Percentiles rank a stretch among this genome's conserved stretches.
phyloP scores from a whole-genome alignment of 306 rosid species.

The Cucurbita pepo region DNA sequence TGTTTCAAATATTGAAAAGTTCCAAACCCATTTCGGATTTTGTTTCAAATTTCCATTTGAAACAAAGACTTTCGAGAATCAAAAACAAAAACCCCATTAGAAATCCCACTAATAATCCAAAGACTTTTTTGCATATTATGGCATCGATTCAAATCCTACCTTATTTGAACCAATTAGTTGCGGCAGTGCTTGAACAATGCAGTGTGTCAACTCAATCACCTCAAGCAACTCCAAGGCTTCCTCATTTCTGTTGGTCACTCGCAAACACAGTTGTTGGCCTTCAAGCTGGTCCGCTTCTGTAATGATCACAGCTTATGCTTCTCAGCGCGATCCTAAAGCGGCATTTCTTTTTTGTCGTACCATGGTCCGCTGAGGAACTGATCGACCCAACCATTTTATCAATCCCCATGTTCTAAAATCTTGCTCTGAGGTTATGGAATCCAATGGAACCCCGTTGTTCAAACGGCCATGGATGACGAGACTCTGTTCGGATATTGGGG shows the following conservation, averaged over 20 bases:
- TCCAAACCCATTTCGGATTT: neutral
- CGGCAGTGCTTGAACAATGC: slow-evolving; percentile 28
- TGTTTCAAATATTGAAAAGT: neutral
- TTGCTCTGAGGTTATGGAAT: too few species aligned
- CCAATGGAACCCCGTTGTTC: too few species aligned
- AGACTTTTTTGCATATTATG: neutral
- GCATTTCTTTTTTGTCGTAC: slow-evolving; percentile 24
- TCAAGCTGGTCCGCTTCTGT: slow-evolving; percentile 60
- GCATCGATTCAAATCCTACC: neutral
- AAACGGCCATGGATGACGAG: too few species aligned
- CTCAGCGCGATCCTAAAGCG: slow-evolving; percentile 19
- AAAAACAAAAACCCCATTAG: too few species aligned
- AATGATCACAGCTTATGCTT: slow-evolving; percentile 51
- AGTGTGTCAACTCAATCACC: slow-evolving; percentile 27
- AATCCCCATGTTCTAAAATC: neutral
- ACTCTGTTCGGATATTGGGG: neutral
- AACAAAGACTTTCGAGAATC: neutral
- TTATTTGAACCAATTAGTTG: slow-evolving; percentile 21
- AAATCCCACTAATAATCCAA: too few species aligned
- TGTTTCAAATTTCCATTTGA: neutral
- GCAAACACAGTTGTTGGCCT: slow-evolving; percentile 57
- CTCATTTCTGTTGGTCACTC: slow-evolving; percentile 39
- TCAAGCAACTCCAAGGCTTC: slow-evolving; percentile 52
- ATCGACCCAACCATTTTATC: slow-evolving; percentile 38
- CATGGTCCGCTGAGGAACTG: slow-evolving; percentile 27